These are phyloP conservation scores for Garcia nutans DNA, from an alignment of 345 rosid species.

Conservation along the genomic window DNA sequence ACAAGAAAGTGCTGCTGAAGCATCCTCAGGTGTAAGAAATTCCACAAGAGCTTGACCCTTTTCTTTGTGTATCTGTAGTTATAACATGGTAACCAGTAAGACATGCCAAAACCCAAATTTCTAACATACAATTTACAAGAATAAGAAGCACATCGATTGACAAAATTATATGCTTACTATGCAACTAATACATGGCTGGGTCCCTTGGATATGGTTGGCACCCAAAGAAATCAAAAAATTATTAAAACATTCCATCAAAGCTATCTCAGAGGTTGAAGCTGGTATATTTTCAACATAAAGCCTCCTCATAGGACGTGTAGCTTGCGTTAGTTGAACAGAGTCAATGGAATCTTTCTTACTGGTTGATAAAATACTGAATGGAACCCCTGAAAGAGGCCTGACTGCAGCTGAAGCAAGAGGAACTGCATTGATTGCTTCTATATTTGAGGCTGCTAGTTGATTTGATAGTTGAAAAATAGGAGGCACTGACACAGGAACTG, in stretches of 20 bases:
- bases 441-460: constrained; percentile 39
- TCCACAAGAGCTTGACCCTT: constrained; percentile 85
- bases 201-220: constrained; percentile 57
- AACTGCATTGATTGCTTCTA: constrained; percentile 40
- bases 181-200: constrained; percentile 86
- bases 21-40: constrained; percentile 94
- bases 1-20: constrained; percentile 81
- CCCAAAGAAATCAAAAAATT: constrained; percentile 66
- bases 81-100: constrained; percentile 13
- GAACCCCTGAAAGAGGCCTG: constrained; percentile 43
- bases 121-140: constrained; percentile 21
- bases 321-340: constrained; percentile 81
- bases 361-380: constrained; percentile 33
- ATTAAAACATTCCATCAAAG: constrained; percentile 63
- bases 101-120: constrained; percentile 13
- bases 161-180: constrained; percentile 55
- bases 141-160: constrained; percentile 18
- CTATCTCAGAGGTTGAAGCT: constrained; percentile 71
- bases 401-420: constrained; percentile 36
- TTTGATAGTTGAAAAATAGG: constrained; percentile 44
- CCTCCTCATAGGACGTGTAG: constrained; percentile 82
- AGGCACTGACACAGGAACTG: constrained; percentile 35
- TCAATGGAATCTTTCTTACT: constrained; percentile 47
- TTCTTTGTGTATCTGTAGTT: constrained; percentile 73
- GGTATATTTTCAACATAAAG: constrained; percentile 88